Conservation (phyloP, 768 basidiomycete species). For the Lactifluus rugatus region DNA sequence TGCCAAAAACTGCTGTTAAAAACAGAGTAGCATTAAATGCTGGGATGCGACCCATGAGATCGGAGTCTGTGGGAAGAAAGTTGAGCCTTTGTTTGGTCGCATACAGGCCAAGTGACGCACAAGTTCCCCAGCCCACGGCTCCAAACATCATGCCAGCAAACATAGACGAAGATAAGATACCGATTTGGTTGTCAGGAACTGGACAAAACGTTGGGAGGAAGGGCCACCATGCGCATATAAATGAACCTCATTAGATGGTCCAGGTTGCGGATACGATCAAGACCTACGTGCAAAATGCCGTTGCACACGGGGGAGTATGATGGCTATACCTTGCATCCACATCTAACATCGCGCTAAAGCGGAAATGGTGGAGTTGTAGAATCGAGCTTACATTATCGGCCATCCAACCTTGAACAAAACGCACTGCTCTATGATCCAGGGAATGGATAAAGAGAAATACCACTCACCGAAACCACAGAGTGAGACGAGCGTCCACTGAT, state of each 20-base stretch:
- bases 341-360: constrained; percentile 40
- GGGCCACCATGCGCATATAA: background rate
- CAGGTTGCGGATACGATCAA: background rate
- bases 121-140: constrained; percentile 85
- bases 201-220: background rate
- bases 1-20: constrained; percentile 82
- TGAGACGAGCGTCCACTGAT: constrained; percentile 74
- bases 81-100: background rate
- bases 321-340: constrained; percentile 89
- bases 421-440: background rate
- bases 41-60: constrained; percentile 75
- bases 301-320: constrained; percentile 94
- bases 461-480: constrained; percentile 81
- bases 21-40: constrained; percentile 92
- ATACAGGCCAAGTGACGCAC: constrained; percentile 31
- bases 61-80: constrained; percentile 46
- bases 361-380: background rate
- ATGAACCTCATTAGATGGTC: constrained; percentile 16
- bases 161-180: constrained; percentile 76
- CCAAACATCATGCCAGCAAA: constrained; percentile 98
- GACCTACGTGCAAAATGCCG: constrained; percentile 67
- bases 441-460: background rate
- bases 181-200: constrained; percentile 73
- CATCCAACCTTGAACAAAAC: constrained; percentile 62
- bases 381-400: constrained; percentile 68